Conservation (phyloP, 345 rosid genomes). For the Bruguiera gymnorhiza region DNA sequence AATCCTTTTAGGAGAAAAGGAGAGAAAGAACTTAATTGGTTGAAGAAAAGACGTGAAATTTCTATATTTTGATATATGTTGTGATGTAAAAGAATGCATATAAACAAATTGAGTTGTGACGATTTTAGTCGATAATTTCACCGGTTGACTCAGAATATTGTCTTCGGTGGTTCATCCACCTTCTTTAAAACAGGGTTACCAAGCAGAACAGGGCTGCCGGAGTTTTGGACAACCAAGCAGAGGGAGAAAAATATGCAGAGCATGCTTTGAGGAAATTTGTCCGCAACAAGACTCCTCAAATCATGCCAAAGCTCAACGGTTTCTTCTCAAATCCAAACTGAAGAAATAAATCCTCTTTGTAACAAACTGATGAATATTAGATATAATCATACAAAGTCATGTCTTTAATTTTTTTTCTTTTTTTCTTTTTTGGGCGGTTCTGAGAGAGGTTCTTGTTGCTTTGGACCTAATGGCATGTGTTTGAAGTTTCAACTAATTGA, state of each 20-base stretch:
- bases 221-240: constrained; percentile 73
- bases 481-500: not conserved
- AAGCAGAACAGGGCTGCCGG: constrained; percentile 95
- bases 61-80: no score
- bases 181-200: constrained; percentile 48
- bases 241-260: constrained; percentile 80
- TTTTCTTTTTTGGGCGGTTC: not conserved
- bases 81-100: no score
- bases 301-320: constrained; percentile 84
- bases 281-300: constrained; percentile 67
- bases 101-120: no score
- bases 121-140: no score
- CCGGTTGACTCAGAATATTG: no score
- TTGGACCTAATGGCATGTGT: not conserved
- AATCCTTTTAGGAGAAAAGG: no score
- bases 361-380: not conserved
- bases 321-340: constrained; percentile 82
- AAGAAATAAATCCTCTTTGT: not conserved
- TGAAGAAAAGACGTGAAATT: no score
- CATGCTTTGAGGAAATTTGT: constrained; percentile 70
- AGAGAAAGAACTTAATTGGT: no score
- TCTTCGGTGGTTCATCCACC: not conserved
- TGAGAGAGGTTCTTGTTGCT: not conserved
- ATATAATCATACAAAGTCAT: no score
- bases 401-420: not conserved